Percentiles rank a stretch among this genome's conserved stretches.
These are phyloP conservation scores for Wickerhamomyces sp. DNA, from an alignment of 1,139 yeast genomes.

Conservation along the genomic window DNA sequence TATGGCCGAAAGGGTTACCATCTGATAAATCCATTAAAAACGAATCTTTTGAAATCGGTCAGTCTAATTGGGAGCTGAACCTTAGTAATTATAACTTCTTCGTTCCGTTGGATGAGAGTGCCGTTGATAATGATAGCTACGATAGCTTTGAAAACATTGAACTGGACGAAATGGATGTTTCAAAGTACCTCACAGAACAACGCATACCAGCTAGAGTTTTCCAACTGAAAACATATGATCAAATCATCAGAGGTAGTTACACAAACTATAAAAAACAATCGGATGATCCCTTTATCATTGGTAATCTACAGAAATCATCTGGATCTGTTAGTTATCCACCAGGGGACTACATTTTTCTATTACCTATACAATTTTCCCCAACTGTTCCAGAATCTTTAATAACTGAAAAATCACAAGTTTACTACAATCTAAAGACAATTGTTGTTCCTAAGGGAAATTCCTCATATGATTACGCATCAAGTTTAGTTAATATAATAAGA, in stretches of 20 bases:
- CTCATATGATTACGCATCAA: conserved; percentile 16
- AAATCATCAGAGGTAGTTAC: conserved; percentile 14
- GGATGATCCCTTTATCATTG: conserved; percentile 15
- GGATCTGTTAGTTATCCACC: conserved; percentile 29
- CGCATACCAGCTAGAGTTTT: conserved; percentile 12
- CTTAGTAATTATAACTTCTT: conserved; percentile 44
- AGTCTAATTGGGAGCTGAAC: conserved; percentile 41
- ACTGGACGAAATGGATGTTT: conserved; percentile 7
- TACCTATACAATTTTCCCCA: conserved; percentile 69
- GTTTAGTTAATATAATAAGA: conserved; percentile 42
- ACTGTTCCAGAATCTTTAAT: conserved; percentile 66
- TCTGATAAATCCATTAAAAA: conserved; percentile 37
- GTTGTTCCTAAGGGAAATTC: conserved; percentile 21
- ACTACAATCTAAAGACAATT: conserved; percentile 25
- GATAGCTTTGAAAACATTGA: conserved; percentile 10
- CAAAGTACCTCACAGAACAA: conserved; percentile 17
- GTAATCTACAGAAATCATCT: conserved; percentile 9
- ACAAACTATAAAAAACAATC: conserved; percentile 6
- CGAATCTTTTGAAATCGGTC: conserved; percentile 48
- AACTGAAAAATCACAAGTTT: conserved; percentile 34
- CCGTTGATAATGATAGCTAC: conserved; percentile 22
- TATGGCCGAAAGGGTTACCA: conserved; percentile 57
- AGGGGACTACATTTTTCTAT: conserved; percentile 75
- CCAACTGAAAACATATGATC: conserved; percentile 12
- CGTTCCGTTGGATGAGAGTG: conserved; percentile 29